phyloP scores from a whole-genome alignment of 2,329 filamentous ascomycete genomes.

The Trichoderma harzianum region DNA sequence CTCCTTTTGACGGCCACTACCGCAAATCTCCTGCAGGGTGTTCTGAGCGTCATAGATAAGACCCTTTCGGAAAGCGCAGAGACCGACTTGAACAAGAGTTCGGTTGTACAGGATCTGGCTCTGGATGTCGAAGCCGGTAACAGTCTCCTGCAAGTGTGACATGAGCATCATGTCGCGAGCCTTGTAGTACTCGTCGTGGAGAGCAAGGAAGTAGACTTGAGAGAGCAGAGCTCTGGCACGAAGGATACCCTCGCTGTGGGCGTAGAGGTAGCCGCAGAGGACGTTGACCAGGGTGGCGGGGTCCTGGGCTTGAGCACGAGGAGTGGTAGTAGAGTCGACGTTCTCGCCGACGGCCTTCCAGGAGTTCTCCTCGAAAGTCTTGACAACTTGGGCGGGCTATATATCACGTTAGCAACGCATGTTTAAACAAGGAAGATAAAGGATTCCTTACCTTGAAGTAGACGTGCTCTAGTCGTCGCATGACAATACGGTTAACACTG shows the following conservation, averaged over 20 bases:
- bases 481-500: conserved; percentile 85
- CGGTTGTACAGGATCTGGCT: conserved; percentile 99
- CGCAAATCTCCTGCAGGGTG: conserved; percentile 96
- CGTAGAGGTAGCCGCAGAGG: conserved; percentile 93
- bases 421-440: neutral
- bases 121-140: conserved; percentile 92
- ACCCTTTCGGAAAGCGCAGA: conserved; percentile 96
- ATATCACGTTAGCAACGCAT: conserved; percentile 16
- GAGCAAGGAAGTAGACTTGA: conserved; percentile 96
- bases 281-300: conserved; percentile 74
- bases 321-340: conserved; percentile 77
- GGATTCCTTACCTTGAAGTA: conserved; percentile 80
- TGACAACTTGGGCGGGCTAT: conserved; percentile 82
- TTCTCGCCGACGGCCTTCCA: conserved; percentile 74
- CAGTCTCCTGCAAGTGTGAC: conserved; percentile 97
- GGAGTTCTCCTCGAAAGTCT: conserved; percentile 88
- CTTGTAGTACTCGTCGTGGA: conserved; percentile 97
- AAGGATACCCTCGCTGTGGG: conserved; percentile 91
- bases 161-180: conserved; percentile 99
- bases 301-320: conserved; percentile 65
- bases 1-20: conserved; percentile 96
- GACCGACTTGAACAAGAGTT: conserved; percentile 93
- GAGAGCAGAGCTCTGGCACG: conserved; percentile 95
- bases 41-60: conserved; percentile 97
- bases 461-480: conserved; percentile 91